Evolutionary conservation across 108 stramenopile species (phyloP), one percentile per base, ranked within the genome.

Genomic region (Skeletonema potamos): DNA sequence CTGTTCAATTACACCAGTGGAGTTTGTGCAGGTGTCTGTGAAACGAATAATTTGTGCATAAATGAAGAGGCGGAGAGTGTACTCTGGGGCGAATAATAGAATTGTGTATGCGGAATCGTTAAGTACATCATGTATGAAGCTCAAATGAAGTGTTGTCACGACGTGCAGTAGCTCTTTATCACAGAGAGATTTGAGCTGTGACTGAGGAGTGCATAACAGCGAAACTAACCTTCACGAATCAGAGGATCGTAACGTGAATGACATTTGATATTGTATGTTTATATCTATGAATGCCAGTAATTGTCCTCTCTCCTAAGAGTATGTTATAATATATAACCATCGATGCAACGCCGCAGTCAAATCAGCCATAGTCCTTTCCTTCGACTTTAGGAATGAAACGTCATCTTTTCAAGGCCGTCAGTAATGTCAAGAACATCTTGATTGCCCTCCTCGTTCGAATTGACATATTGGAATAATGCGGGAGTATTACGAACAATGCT

Each of bases 401-500:
- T 44, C 43, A 44, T 44, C 43, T 17, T 18, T 44, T 18, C 15
- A 44, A 44, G 43, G 17, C n/a, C 15, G 11, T 44, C 43, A 3
- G 18, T 17, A 46, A 20, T 46, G 18, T 20, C 44, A 18, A 46
- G 12, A 2, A 37, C 0, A 20, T 20, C 44, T 46, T 20, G 18
- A 46, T 46, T 6, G 6, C 1, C 18, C 20, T 46, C 18, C 20
- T 46, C 44, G 13, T 46, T 3, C 2, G 18, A 11, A 36, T 12
- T 37, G 44, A 9, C 48, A 24, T 51, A 51, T 51, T 22, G 22
- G n/a, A 51, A 51, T 20, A 51, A 51, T 51, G 8, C 48, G 22
- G 48, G 48, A 51, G 22, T 22, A 51, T 9, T 51, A 51, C 48
- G 48, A 51, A 51, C 48, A 51, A 51, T 51, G 48, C 48, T 51